These are phyloP conservation scores for Alternaria arbusti DNA, from an alignment of 2,329 filamentous ascomycete species.

Conservation along the genomic window DNA sequence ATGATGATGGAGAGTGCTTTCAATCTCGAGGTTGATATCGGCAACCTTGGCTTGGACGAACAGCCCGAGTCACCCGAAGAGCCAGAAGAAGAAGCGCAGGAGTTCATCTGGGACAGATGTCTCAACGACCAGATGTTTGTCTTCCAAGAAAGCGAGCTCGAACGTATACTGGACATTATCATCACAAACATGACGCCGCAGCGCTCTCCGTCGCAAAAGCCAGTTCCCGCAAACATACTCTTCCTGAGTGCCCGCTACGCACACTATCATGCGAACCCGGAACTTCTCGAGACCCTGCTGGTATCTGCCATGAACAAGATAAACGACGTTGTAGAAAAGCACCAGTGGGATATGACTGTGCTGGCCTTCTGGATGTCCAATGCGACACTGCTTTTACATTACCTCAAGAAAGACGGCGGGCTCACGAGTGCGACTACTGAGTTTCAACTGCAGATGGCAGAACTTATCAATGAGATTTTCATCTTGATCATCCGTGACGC, in stretches of 20 bases:
- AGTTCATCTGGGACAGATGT: slow-evolving; percentile 95
- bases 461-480: slow-evolving; percentile 97
- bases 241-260: slow-evolving; percentile 96
- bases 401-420: slow-evolving; percentile 91
- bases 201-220: slow-evolving; percentile 94
- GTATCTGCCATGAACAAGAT: slow-evolving; percentile 93
- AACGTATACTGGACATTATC: slow-evolving; percentile 90
- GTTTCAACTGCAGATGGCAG: slow-evolving; percentile 91
- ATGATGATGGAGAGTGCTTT: slow-evolving; percentile 99
- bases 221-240: slow-evolving; percentile 94
- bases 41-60: slow-evolving; percentile 94
- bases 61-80: slow-evolving; percentile 81
- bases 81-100: slow-evolving; percentile 86
- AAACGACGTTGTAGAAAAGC: slow-evolving; percentile 91
- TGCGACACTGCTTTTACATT: slow-evolving; percentile 91
- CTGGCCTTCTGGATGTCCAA: slow-evolving; percentile 99
- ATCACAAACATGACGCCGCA: slow-evolving; percentile 99
- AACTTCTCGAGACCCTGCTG: slow-evolving; percentile 81
- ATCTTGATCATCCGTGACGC: slow-evolving; percentile 97
- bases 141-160: slow-evolving; percentile 92
- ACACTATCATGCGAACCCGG: slow-evolving; percentile 90
- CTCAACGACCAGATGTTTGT: slow-evolving; percentile 99
- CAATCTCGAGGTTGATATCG: slow-evolving; percentile 94
- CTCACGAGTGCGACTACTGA: slow-evolving; percentile 80
- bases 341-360: slow-evolving; percentile 99